phyloP scores from a whole-genome alignment of 1,284 basidiomycete species.

The Anthracocystis setariae region DNA sequence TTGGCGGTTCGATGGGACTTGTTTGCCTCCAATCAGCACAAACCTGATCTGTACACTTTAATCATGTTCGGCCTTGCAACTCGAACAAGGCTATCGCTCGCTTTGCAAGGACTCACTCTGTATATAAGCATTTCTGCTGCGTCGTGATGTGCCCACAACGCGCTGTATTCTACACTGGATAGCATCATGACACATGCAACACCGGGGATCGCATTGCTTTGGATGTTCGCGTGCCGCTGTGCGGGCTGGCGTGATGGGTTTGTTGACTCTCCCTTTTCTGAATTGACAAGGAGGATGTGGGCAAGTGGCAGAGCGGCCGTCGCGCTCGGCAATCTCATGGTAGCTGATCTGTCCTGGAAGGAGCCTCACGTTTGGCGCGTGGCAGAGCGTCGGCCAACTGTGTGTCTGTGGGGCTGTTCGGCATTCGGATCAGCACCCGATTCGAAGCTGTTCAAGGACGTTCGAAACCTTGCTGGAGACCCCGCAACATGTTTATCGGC shows the following conservation, averaged over 20 bases:
- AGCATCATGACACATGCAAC: constrained; percentile 1
- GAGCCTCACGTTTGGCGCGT: not conserved
- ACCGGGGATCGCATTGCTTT: constrained; percentile 2
- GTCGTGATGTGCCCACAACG: constrained; percentile 6
- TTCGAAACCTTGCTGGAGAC: too few species aligned
- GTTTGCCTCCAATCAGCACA: constrained; percentile 8
- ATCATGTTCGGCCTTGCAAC: too few species aligned
- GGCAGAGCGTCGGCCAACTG: not conserved
- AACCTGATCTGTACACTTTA: too few species aligned
- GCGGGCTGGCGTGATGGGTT: not conserved
- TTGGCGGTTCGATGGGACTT: constrained; percentile 34
- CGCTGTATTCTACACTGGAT: constrained; percentile 19
- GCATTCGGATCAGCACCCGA: not conserved
- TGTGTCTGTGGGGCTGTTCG: not conserved
- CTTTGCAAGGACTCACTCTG: not conserved
- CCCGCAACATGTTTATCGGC: too few species aligned
- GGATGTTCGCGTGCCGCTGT: not conserved
- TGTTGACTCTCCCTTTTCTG: too few species aligned
- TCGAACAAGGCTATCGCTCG: not conserved
- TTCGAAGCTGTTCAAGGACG: not conserved
- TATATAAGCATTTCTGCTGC: not conserved
- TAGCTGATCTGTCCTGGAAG: not conserved
- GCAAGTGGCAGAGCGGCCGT: too few species aligned
- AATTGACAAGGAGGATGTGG: too few species aligned
- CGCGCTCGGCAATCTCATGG: constrained; percentile 1